These are phyloP conservation scores for Neoboletus subvelutipes DNA, from an alignment of 768 basidiomycete species.

Conservation along the genomic window DNA sequence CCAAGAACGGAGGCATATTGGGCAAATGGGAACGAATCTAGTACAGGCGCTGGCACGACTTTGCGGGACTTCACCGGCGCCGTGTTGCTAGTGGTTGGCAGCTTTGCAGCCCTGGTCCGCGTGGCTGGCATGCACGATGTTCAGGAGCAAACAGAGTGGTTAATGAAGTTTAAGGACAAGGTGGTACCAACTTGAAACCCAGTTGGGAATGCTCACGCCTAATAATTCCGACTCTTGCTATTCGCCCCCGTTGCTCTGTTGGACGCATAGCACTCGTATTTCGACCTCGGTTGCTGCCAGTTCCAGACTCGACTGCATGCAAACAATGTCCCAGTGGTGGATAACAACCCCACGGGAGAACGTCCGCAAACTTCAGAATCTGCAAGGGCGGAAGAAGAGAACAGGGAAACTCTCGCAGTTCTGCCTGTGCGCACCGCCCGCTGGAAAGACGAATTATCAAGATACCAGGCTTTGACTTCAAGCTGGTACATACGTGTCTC, in stretches of 20 bases:
- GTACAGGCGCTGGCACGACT: background rate
- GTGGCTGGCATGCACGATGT: conserved; percentile 1
- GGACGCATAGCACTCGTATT: conserved; percentile 2
- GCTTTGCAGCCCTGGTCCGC: background rate
- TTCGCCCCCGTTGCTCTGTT: background rate
- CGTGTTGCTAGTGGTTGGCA: conserved; percentile 1
- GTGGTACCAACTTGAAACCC: background rate
- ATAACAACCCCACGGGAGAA: background rate
- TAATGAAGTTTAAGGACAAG: background rate
- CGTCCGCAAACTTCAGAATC: background rate
- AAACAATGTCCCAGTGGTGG: background rate
- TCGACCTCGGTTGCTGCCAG: background rate
- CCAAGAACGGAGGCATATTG: conserved; percentile 66
- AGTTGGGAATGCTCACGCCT: conserved; percentile 3
- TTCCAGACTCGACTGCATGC: background rate
- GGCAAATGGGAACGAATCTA: conserved; percentile 46
- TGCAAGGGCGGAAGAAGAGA: background rate
- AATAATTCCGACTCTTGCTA: conserved; percentile 2
- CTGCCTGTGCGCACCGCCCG: background rate
- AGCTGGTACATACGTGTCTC: background rate
- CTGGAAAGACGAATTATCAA: conserved; percentile 1
- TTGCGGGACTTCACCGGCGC: background rate
- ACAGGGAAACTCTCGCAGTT: background rate
- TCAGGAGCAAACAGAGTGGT: background rate
- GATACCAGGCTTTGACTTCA: background rate